Evolutionary conservation across 345 rosid genomes (phyloP).

Genomic region (Viola odorata): DNA sequence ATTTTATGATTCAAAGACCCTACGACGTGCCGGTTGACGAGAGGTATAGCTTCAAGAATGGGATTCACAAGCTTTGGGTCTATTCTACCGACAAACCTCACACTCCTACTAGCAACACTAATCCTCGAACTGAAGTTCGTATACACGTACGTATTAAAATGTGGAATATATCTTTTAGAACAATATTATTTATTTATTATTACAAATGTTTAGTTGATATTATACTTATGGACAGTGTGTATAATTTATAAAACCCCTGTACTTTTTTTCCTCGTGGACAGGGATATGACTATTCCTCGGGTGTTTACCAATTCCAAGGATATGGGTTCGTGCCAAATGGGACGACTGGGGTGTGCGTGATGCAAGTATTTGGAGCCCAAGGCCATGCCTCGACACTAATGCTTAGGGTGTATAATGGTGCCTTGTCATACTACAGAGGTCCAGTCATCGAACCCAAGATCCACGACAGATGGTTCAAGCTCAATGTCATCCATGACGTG

Average conservation of each 20-base stretch:
- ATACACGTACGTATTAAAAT: neutral
- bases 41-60: neutral
- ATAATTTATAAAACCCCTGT: no score
- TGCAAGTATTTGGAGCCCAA: constrained; percentile 32
- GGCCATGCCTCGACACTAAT: constrained; percentile 17
- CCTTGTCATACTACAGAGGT: constrained; percentile 19
- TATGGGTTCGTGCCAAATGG: constrained; percentile 29
- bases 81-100: neutral
- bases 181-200: no score
- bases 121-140: neutral
- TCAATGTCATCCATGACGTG: constrained; percentile 38
- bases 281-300: constrained; percentile 31
- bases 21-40: neutral
- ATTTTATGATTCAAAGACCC: neutral
- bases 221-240: neutral
- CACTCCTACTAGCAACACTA: neutral
- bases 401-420: constrained; percentile 31
- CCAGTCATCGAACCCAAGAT: constrained; percentile 13
- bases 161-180: no score
- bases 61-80: neutral
- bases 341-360: constrained; percentile 26
- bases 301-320: constrained; percentile 34
- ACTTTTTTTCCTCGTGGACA: neutral
- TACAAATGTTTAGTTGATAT: no score
- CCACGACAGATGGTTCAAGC: constrained; percentile 28